These are phyloP conservation scores for Globisporangium acanthophoron DNA, from an alignment of 352 stramenopile species.

Conservation along the genomic window DNA sequence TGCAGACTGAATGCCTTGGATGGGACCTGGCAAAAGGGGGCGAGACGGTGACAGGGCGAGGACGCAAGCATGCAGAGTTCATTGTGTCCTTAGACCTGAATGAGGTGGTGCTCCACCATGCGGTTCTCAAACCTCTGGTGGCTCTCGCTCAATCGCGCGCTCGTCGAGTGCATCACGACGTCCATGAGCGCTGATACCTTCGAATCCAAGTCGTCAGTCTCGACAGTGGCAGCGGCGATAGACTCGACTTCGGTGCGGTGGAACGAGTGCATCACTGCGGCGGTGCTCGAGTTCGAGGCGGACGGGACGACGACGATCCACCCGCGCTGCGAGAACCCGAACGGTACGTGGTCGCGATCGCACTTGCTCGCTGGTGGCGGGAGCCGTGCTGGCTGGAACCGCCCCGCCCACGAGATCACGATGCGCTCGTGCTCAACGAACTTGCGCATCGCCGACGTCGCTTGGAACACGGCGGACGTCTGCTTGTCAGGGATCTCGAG, in stretches of 20 bases:
- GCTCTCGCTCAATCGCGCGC: constrained; percentile 6
- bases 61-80: too few species aligned
- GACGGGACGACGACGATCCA: constrained; percentile 12
- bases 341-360: not conserved
- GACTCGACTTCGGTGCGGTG: constrained; percentile 1
- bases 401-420: constrained; percentile 8
- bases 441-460: constrained; percentile 10
- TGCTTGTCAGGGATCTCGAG: constrained; percentile 13
- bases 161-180: constrained; percentile 10
- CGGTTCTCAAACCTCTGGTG: constrained; percentile 13
- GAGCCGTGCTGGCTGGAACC: constrained; percentile 1
- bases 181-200: constrained; percentile 13
- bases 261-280: constrained; percentile 12
- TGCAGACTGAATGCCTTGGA: too few species aligned
- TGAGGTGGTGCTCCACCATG: not conserved
- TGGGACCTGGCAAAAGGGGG: too few species aligned
- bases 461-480: constrained; percentile 8
- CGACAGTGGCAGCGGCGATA: too few species aligned
- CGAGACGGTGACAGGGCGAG: too few species aligned
- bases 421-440: constrained; percentile 11
- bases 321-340: constrained; percentile 8
- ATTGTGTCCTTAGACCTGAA: not conserved
- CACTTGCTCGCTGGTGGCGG: not conserved
- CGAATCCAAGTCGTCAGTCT: not conserved
- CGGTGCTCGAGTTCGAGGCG: not conserved